phyloP scores from a whole-genome alignment of 495 filamentous ascomycete species.

The Penicillium lividum region DNA sequence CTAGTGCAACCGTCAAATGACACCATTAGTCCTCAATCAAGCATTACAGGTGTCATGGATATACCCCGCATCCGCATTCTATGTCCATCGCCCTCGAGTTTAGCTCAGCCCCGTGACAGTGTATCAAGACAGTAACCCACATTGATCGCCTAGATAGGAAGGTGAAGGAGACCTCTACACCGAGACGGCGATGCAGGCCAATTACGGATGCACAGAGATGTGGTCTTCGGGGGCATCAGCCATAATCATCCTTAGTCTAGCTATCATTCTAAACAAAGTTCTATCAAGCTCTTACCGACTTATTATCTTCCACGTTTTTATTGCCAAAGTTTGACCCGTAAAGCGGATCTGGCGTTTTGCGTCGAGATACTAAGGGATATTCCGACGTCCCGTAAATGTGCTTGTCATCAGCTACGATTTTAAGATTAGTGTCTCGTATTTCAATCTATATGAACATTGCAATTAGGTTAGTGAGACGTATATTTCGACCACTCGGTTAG shows the following conservation, averaged over 20 bases:
- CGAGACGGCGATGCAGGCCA: conserved; percentile 28
- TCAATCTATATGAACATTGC: background rate
- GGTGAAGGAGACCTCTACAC: conserved; percentile 20
- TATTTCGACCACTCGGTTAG: background rate
- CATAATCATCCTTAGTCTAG: background rate
- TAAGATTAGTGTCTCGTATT: background rate
- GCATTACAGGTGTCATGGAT: conserved; percentile 5
- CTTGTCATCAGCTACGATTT: background rate
- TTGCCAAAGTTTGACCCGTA: background rate
- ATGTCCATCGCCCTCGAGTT: background rate
- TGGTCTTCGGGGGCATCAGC: background rate
- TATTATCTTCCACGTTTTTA: background rate
- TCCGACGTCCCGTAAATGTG: background rate
- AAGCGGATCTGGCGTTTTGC: background rate
- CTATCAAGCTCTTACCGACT: background rate
- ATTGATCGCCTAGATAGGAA: conserved; percentile 17
- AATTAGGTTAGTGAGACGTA: background rate
- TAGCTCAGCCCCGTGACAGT: conserved; percentile 7
- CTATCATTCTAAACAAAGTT: background rate
- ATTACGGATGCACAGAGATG: conserved; percentile 5
- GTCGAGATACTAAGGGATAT: background rate
- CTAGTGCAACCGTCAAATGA: background rate
- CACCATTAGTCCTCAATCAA: background rate
- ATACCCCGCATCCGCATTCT: conserved; percentile 12
- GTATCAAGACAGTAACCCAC: background rate